phyloP scores from a whole-genome alignment of 73 alveolate genomes.

The Paramecium primaurelia region DNA sequence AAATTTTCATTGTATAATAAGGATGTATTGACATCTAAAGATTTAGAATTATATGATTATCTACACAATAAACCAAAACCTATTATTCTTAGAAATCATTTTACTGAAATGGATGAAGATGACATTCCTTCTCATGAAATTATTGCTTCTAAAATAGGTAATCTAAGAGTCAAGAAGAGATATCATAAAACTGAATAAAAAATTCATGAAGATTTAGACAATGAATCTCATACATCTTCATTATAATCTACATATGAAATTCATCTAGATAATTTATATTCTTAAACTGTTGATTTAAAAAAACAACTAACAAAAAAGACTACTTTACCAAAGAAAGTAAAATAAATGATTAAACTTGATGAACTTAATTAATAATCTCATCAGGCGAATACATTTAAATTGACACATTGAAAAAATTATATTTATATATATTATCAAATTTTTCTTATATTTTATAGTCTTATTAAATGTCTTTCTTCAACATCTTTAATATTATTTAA shows the following conservation, averaged over 20 bases:
- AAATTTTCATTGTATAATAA: not conserved
- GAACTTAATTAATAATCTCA: not conserved
- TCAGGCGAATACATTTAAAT: not conserved
- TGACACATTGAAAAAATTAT: not conserved
- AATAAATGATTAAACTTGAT: slow-evolving; percentile 6
- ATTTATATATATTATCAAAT: not conserved
- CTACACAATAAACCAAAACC: slow-evolving; percentile 1
- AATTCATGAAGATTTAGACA: not conserved
- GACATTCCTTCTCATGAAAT: not conserved
- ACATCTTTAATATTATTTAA: not conserved
- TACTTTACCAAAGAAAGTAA: slow-evolving; percentile 15
- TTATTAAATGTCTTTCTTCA: not conserved
- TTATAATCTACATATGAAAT: slow-evolving; percentile 24
- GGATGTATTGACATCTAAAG: slow-evolving; percentile 4
- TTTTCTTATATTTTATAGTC: slow-evolving; percentile 25
- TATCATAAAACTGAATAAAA: not conserved
- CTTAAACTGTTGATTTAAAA: slow-evolving; percentile 3
- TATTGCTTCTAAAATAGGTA: not conserved
- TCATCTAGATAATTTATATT: slow-evolving; percentile 34
- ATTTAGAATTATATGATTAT: not conserved
- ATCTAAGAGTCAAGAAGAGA: not conserved
- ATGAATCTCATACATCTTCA: slow-evolving; percentile 40
- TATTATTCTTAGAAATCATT: not conserved
- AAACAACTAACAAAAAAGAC: not conserved
- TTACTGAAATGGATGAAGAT: slow-evolving; percentile 3